Evolutionary conservation across 495 filamentous ascomycete genomes (phyloP), one percentile per base, ranked within the genome.

Genomic region (Zalerion maritima): DNA sequence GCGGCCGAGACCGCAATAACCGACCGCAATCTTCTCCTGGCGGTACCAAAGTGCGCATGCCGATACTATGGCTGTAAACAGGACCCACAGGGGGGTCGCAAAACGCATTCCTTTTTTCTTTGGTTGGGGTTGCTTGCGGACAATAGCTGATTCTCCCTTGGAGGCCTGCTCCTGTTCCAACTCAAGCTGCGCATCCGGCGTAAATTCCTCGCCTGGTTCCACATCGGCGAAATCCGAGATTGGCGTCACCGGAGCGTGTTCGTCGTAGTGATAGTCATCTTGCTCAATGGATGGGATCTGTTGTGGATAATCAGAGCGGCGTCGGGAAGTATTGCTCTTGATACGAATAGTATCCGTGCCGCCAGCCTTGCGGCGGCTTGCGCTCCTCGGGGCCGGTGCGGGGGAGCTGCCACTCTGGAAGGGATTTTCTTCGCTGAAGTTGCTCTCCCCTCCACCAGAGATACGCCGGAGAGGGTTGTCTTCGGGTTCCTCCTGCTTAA

Each of bases 1-100:
- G 35, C 72, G 67, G 11, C 85, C 89, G 38, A 89, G 71, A 14
- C 86, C 87, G 50, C 89, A 97, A 50, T 87, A 97, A 15, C 89
- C 89, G 23, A 94, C 82, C 21, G 81, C 81, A 8, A 91, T 55
- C 64, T 96, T 94, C 52, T 97, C 91, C 35, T 86, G 79, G 28
- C 91, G 68, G 67, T 82, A 96, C 71, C 84, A 87, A 21, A 65
- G 64, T 14, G 63, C 79, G 36, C 89, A 84, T 3, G 78, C 74
- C 14, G 62, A 64, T 15, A 91, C 37, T 3, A 91, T 49, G 1
- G 73, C 69, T 0, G 77, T 37, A 9, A 79, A 38, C 4, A 91
- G 64, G 8, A 79, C 55, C 58, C 69, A 78, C 6, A 85, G 56
- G 6, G 79, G 69, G 3, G 65, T 62, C 14, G 46, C 30, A 17